Conservation (phyloP, 2,329 filamentous ascomycete genomes). For the Trichoderma brevicompactum region DNA sequence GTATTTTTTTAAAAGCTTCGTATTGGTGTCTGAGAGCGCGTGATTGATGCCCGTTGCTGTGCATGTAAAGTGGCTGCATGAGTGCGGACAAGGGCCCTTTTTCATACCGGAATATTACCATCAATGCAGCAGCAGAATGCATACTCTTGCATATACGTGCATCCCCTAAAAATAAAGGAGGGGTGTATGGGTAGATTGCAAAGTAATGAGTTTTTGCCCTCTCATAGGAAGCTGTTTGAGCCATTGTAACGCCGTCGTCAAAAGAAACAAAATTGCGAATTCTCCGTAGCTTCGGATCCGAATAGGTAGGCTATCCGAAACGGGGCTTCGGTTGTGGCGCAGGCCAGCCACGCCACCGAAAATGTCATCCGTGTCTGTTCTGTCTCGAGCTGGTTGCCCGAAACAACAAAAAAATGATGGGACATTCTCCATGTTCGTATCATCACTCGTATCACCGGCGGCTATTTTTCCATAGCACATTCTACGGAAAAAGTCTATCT, state of each 20-base stretch:
- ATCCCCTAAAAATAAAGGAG: background rate
- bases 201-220: background rate
- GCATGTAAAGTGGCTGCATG: constrained; percentile 12
- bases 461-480: too few species aligned
- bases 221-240: too few species aligned
- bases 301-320: background rate
- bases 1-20: background rate
- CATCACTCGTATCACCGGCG: too few species aligned
- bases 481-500: background rate
- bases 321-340: constrained; percentile 20
- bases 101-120: background rate
- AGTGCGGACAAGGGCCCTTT: background rate
- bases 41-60: background rate
- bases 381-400: background rate
- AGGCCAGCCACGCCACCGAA: constrained; percentile 6
- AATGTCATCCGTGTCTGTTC: background rate
- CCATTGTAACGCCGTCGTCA: too few species aligned
- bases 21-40: background rate
- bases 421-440: background rate
- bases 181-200: background rate
- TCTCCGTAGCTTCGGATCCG: constrained; percentile 11
- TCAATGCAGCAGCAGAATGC: background rate
- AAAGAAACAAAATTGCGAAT: background rate
- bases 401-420: background rate
- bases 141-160: constrained; percentile 1